Conservation (phyloP, 805 yeast species). For the Starmerella sirachaensis region DNA sequence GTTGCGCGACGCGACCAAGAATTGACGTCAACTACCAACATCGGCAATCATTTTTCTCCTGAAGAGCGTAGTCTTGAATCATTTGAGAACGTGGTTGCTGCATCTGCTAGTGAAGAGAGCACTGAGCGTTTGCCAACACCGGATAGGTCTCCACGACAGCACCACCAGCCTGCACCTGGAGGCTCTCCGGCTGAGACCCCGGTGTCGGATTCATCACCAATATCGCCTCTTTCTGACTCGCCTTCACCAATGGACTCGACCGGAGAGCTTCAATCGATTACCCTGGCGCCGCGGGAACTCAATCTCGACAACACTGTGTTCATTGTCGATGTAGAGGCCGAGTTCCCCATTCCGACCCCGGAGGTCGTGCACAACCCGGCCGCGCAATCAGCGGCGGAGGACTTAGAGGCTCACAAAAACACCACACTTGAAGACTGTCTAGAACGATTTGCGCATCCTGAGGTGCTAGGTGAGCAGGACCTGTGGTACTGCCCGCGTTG, state of each 20-base stretch:
- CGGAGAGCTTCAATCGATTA: neutral
- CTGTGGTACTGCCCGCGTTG: slow-evolving; percentile 90
- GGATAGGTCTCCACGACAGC: slow-evolving; percentile 6
- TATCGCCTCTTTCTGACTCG: slow-evolving; percentile 3
- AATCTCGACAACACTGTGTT: slow-evolving; percentile 10
- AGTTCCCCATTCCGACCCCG: neutral
- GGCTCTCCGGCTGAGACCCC: too few relatives aligned
- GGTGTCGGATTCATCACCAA: slow-evolving; percentile 2
- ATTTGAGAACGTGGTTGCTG: neutral
- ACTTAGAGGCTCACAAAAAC: slow-evolving; percentile 26
- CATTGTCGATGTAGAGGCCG: slow-evolving; percentile 11
- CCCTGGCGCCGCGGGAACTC: neutral
- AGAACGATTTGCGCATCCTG: slow-evolving; percentile 62
- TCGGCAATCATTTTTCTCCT: too few relatives aligned
- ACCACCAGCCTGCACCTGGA: too few relatives aligned
- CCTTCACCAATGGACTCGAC: neutral
- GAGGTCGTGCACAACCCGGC: slow-evolving; percentile 15
- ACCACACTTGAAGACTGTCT: slow-evolving; percentile 65
- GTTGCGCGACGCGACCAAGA: too few relatives aligned
- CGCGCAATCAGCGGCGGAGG: slow-evolving; percentile 12
- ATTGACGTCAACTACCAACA: too few relatives aligned
- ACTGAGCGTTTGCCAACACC: slow-evolving; percentile 2
- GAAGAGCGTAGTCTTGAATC: too few relatives aligned
- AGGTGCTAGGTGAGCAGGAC: slow-evolving; percentile 76
- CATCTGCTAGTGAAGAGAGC: neutral